phyloP scores from a whole-genome alignment of 352 stramenopile species.

The Phytophthora meadii region DNA sequence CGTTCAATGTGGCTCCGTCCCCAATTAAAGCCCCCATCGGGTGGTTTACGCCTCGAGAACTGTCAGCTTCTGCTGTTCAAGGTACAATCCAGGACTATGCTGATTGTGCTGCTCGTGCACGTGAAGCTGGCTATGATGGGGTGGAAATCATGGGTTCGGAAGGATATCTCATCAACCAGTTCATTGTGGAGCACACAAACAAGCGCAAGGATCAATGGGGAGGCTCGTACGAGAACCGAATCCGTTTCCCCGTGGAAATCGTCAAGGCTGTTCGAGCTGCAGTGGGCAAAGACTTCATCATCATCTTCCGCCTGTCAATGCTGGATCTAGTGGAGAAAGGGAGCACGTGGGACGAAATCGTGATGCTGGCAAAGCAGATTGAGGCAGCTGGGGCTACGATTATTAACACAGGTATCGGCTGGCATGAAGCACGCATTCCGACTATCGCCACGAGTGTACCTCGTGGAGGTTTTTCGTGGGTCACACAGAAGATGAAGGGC shows the following conservation, averaged over 20 bases:
- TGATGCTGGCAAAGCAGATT: conserved; percentile 91
- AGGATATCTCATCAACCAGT: conserved; percentile 99
- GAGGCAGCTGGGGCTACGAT: conserved; percentile 95
- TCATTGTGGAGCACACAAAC: conserved; percentile 96
- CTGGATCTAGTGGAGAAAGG: conserved; percentile 96
- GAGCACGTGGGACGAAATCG: conserved; percentile 87
- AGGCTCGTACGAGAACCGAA: conserved; percentile 94
- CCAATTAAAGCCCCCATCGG: conserved; percentile 95
- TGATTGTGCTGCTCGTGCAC: conserved; percentile 79
- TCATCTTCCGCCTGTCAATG: conserved; percentile 98
- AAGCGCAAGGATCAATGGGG: conserved; percentile 95
- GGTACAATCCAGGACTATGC: conserved; percentile 95
- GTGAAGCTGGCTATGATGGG: conserved; percentile 96
- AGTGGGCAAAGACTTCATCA: conserved; percentile 95
- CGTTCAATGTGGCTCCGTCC: conserved; percentile 93
- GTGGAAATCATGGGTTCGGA: conserved; percentile 99
- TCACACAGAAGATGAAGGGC: conserved; percentile 92
- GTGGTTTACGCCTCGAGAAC: conserved; percentile 88
- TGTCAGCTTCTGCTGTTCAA: conserved; percentile 87
- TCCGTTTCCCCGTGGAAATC: conserved; percentile 95
- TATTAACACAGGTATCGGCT: conserved; percentile 99
- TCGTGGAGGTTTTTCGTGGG: conserved; percentile 93
- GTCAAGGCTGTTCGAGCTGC: conserved; percentile 91
- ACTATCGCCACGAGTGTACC: conserved; percentile 98
- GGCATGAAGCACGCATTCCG: conserved; percentile 97